Conservation (phyloP, 2,329 filamentous ascomycete genomes). For the Fusarium sp. region DNA sequence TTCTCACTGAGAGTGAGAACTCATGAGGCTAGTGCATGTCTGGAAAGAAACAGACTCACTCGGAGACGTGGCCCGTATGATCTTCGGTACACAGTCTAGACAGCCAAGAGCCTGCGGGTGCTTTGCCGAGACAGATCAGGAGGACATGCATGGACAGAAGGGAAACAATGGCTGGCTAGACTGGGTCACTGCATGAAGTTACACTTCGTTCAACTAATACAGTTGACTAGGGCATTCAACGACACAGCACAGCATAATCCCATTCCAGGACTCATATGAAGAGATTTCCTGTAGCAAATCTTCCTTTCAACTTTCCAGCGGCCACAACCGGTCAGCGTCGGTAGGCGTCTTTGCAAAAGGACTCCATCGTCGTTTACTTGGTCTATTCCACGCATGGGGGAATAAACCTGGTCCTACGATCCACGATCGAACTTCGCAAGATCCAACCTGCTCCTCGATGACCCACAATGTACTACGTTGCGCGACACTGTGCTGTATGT, state of each 20-base stretch:
- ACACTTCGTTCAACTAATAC: neutral
- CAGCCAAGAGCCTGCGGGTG: slow-evolving; percentile 16
- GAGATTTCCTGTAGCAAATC: neutral
- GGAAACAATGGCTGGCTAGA: neutral
- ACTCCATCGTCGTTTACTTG: slow-evolving; percentile 10
- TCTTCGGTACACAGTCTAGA: slow-evolving; percentile 7
- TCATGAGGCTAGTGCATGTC: slow-evolving; percentile 19
- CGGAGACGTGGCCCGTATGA: slow-evolving; percentile 24
- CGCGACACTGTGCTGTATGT: slow-evolving; percentile 13
- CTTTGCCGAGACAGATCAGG: slow-evolving; percentile 28
- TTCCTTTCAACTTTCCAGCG: neutral
- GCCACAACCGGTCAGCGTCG: slow-evolving; percentile 34
- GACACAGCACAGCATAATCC: neutral
- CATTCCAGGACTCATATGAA: neutral
- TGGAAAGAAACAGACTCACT: slow-evolving; percentile 8
- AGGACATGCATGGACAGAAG: slow-evolving; percentile 4
- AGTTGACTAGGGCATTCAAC: neutral
- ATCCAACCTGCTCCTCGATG: slow-evolving; percentile 28
- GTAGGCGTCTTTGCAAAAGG: slow-evolving; percentile 16
- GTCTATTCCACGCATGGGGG: slow-evolving; percentile 21
- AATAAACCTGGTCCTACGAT: slow-evolving; percentile 38
- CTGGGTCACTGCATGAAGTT: slow-evolving; percentile 10
- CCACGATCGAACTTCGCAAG: slow-evolving; percentile 38
- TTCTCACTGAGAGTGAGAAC: slow-evolving; percentile 1
- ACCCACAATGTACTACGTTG: slow-evolving; percentile 15